phyloP scores from a whole-genome alignment of 192 early-diverging fungal genomes.

The Backusella tarrabulga region DNA sequence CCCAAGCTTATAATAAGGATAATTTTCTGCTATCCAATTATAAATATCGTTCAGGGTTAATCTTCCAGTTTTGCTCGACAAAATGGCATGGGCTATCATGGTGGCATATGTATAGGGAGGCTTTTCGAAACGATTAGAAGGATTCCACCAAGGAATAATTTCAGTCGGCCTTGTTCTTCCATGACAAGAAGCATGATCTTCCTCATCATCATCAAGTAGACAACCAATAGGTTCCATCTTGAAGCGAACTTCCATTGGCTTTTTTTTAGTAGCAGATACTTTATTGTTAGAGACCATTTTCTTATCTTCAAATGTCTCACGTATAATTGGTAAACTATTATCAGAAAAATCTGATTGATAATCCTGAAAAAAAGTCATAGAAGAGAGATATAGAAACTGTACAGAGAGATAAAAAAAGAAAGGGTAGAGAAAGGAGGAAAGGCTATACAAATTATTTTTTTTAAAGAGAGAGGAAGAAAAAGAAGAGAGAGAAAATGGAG shows the following conservation, averaged over 20 bases:
- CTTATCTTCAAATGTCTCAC: background rate
- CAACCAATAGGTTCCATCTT: background rate
- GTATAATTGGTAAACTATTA: background rate
- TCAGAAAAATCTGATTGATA: background rate
- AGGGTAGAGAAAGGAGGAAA: background rate
- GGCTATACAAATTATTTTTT: background rate
- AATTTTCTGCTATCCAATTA: constrained; percentile 65
- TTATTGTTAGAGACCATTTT: background rate
- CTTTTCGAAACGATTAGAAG: constrained; percentile 13
- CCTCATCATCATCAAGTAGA: background rate
- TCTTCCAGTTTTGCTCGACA: constrained; percentile 46
- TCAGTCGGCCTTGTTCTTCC: background rate
- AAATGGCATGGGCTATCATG: constrained; percentile 77
- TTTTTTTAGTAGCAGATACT: background rate
- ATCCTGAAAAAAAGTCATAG: background rate
- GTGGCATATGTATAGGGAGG: constrained; percentile 80
- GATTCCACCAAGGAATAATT: constrained; percentile 22
- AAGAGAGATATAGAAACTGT: background rate
- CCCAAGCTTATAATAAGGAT: constrained; percentile 66
- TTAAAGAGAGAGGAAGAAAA: background rate
- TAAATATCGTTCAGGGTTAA: constrained; percentile 84
- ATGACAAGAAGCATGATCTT: background rate
- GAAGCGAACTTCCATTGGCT: background rate
- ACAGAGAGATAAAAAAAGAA: background rate
- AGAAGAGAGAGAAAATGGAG: background rate